Evolutionary conservation across 75 land plant genomes (phyloP).

Genomic region (Pseudotsuga menziesii): DNA sequence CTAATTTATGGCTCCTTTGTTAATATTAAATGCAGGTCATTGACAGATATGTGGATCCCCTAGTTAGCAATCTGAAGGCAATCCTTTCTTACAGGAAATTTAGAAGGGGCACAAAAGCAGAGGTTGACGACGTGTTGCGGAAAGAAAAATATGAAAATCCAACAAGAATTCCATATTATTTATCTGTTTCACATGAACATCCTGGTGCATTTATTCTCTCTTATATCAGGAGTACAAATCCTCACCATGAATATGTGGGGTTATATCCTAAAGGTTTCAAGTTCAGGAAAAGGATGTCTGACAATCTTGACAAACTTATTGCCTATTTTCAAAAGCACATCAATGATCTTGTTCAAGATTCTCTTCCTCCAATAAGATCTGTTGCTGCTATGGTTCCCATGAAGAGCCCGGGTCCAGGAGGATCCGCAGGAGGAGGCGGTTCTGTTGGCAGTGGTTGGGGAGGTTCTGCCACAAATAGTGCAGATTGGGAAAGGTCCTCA

Average conservation of each 20-base stretch:
- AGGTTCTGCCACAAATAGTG: conserved; percentile 27
- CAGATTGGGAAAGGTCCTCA: conserved; percentile 39
- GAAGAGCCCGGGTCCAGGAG: conserved; percentile 63
- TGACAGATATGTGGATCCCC: conserved; percentile 94
- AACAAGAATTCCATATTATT: conserved; percentile 65
- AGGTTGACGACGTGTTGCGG: conserved; percentile 73
- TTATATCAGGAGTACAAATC: conserved; percentile 70
- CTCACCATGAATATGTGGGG: conserved; percentile 86
- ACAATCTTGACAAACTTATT: conserved; percentile 76
- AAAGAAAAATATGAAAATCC: conserved; percentile 72
- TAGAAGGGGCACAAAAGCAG: conserved; percentile 61
- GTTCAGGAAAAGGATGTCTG: conserved; percentile 77
- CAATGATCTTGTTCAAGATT: conserved; percentile 66
- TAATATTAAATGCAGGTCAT: conserved; percentile 53
- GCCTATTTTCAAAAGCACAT: conserved; percentile 81
- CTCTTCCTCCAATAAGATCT: conserved; percentile 56
- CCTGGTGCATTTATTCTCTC: conserved; percentile 92
- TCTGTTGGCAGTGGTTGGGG: conserved; percentile 13
- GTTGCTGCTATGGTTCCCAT: conserved; percentile 91
- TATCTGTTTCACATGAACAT: conserved; percentile 87
- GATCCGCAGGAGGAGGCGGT: conserved; percentile 30
- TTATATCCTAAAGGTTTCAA: conserved; percentile 89
- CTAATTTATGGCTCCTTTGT: neutral
- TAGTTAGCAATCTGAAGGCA: conserved; percentile 68
- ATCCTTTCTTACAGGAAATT: conserved; percentile 89